Evolutionary conservation across 129 eudicot species (phyloP), one percentile per base, ranked within the genome.

Genomic region (Escallonia rubra): DNA sequence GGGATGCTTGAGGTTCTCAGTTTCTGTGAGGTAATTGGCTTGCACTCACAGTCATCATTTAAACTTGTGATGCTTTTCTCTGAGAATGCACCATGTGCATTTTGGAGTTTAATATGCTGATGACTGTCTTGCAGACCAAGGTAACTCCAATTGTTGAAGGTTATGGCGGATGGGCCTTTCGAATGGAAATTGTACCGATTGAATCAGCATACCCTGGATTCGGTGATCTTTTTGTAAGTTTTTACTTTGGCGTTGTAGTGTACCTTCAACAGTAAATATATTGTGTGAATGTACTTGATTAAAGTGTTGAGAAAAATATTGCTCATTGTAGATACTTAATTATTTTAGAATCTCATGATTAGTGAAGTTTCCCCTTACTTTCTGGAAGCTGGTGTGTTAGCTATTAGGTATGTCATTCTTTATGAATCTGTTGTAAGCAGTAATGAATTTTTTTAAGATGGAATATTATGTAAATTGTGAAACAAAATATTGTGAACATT

Each of bases 121-220:
- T 57, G 41, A 57, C 64, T 57, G 42, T 70, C 61, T 77, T 63
- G 63, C 81, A 94, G 99, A 94, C 99, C 57, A 94, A 94, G 88
- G 95, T 94, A 74, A 94, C 99, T 53, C 99, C 99, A 49, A 79
- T 94, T 40, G 99, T 94, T 65, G 99, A 94, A 83, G 99, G 97
- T 48, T 94, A 90, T 82, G 99, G 99, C 39, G 99, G 99, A 64
- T 94, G 93, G 96, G 99, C 96, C 42, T 85, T 89, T 23, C 82
- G 97, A 49, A 73, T 90, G 90, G 99, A 94, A 81, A 90, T 94
- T 39, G 99, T 94, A 63, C 94, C 99, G 16, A 78, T 89, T 64
- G 99, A 90, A 81, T 94, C 99, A 52, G 96, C 97, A 43, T 94
- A 87, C 76, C 99, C 99, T 79, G 99, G 99, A 76, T 94, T 69